Evolutionary conservation across 2,329 filamentous ascomycete species (phyloP).

Genomic region (Penicillium rolfsii): DNA sequence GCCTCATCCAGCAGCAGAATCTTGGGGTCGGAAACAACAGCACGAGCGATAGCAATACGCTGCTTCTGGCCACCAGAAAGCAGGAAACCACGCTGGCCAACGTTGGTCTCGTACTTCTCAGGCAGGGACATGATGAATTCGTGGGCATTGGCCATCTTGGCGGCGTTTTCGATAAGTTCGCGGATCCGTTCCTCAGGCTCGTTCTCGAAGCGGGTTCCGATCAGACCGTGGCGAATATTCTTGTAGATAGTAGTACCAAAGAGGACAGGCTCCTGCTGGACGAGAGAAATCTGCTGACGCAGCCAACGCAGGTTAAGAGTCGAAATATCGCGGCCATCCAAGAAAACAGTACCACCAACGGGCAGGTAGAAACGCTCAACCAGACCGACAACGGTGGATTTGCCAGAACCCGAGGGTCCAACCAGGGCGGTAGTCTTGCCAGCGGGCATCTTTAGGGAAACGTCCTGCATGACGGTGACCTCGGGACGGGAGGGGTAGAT

Average conservation of each 20-base stretch:
- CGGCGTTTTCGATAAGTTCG: conserved; percentile 75
- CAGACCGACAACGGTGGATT: conserved; percentile 90
- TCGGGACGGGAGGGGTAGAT: conserved; percentile 94
- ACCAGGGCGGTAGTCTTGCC: conserved; percentile 93
- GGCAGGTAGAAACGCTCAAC: conserved; percentile 95
- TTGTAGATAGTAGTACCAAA: conserved; percentile 87
- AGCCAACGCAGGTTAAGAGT: conserved; percentile 87
- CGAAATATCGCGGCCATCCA: conserved; percentile 82
- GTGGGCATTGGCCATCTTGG: conserved; percentile 90
- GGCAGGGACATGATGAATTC: conserved; percentile 83
- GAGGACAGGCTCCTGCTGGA: conserved; percentile 89
- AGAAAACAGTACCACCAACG: conserved; percentile 73
- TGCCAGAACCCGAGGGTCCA: conserved; percentile 90
- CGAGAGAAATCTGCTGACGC: conserved; percentile 86
- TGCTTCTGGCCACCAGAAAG: conserved; percentile 96
- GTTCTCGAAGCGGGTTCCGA: conserved; percentile 77
- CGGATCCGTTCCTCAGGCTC: conserved; percentile 68
- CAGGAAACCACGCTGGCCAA: conserved; percentile 92
- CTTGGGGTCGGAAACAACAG: conserved; percentile 87
- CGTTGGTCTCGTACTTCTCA: conserved; percentile 88
- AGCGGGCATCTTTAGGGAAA: conserved; percentile 77
- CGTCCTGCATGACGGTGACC: conserved; percentile 82
- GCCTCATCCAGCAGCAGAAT: conserved; percentile 93
- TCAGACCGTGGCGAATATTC: conserved; percentile 88
- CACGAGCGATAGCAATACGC: conserved; percentile 90